Base-by-base conservation (phyloP, 1,139 yeast genomes). In the Yamadazyma kanchanaburiensis region DNA sequence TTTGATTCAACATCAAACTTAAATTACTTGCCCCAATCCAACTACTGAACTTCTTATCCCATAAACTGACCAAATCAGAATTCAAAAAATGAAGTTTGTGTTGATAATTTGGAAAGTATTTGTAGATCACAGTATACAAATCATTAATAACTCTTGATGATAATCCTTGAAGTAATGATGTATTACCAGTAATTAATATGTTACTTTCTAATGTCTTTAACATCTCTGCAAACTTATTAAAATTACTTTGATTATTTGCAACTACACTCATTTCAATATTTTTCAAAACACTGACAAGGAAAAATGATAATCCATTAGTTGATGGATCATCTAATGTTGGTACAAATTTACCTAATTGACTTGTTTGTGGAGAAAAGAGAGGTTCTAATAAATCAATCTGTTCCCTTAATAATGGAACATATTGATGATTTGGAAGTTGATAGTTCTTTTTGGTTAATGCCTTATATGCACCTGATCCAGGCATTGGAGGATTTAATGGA, bases 1-100 rank as follows among this genome's bases (percentile, higher is more conserved):
- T 58, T 40, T 28, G 34, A 37, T 64, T 64, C 42, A 68, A 52
- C 74, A 68, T 68, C 36, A 69, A 65, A 12, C 82, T 75, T 45
- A 79, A 64, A 40, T 77, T 74, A 41, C 79, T 71, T 2, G 86
- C 85, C 24, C 87, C 87, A 21, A 76, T 49, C 87, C 87, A 80
- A 11, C 72, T 66, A 25, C 80, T 74, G 40, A 69, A 71, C 35
- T 62, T 70, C 45, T 77, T 68, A 42, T 79, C 85, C 68, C 72
- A 66, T 12, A 54, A 46, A 29, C 67, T 71, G 33, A 53, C 51
- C 27, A 57, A 43, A 24, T 60, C 64, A 24, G 54, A 27, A 14
- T 32, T 32, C 17, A 28, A 25, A 16, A 28, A 31, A 14, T 31
- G 34, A 15, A 31, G 13, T 14, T 30, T 27, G 20, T 35, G 34